These are phyloP conservation scores for Rhodotorula mucilaginosa DNA, from an alignment of 1,284 basidiomycete genomes.

Conservation along the genomic window DNA sequence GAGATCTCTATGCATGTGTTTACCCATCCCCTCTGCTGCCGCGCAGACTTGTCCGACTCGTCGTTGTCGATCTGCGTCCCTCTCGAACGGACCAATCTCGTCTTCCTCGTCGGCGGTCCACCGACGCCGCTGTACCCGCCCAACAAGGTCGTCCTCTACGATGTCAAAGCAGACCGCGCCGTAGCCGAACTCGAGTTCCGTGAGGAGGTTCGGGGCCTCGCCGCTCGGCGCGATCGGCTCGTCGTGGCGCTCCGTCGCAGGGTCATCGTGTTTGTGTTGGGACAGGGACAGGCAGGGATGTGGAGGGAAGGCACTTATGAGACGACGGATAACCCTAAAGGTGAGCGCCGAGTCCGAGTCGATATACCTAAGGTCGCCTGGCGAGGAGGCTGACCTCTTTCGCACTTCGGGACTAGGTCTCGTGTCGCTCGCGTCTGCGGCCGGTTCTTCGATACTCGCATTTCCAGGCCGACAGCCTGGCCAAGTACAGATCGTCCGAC, in stretches of 20 bases:
- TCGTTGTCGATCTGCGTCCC: constrained; percentile 67
- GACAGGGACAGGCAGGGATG: constrained; percentile 45
- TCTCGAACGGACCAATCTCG: constrained; percentile 75
- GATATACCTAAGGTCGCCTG: neutral
- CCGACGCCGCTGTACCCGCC: constrained; percentile 85
- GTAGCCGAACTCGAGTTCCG: constrained; percentile 89
- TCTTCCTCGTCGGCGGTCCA: constrained; percentile 87
- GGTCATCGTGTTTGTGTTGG: constrained; percentile 65
- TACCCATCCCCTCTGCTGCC: neutral
- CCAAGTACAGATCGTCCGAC: constrained; percentile 83
- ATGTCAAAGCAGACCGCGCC: constrained; percentile 69
- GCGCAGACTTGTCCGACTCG: constrained; percentile 24
- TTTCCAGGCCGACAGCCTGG: constrained; percentile 85
- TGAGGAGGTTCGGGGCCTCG: constrained; percentile 76
- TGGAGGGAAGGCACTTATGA: constrained; percentile 76
- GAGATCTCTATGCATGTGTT: neutral
- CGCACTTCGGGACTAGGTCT: constrained; percentile 59
- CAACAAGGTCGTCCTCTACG: constrained; percentile 90
- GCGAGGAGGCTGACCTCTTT: neutral
- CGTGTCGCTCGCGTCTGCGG: constrained; percentile 72
- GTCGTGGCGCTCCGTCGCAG: constrained; percentile 75
- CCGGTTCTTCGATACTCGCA: constrained; percentile 74
- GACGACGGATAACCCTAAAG: constrained; percentile 81
- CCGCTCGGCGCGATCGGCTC: constrained; percentile 75
- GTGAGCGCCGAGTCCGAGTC: constrained; percentile 53